These are phyloP conservation scores for Saturnispora besseyi DNA, from an alignment of 805 yeast species.

Conservation along the genomic window DNA sequence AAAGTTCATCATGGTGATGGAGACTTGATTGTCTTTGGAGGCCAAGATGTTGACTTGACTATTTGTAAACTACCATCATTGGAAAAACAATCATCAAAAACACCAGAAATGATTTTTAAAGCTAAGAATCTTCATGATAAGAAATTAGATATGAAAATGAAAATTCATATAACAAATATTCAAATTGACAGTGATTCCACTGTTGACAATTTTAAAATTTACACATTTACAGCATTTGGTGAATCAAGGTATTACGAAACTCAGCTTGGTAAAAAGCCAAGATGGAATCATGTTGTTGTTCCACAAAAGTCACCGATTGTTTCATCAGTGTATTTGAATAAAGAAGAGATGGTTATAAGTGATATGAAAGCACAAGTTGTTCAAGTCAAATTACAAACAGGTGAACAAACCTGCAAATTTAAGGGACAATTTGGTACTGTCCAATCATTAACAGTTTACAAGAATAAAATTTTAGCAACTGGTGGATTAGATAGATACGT, in stretches of 20 bases:
- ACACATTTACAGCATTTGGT: conserved; percentile 67
- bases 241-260: conserved; percentile 71
- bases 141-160: conserved; percentile 69
- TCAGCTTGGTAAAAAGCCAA: conserved; percentile 58
- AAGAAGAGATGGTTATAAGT: conserved; percentile 48
- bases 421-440: conserved; percentile 75
- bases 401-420: conserved; percentile 57
- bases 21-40: conserved; percentile 71
- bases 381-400: conserved; percentile 41
- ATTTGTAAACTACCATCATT: conserved; percentile 29
- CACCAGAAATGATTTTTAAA: conserved; percentile 40
- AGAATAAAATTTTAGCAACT: conserved; percentile 43
- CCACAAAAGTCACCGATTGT: conserved; percentile 17
- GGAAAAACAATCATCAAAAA: conserved; percentile 5
- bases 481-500: conserved; percentile 88
- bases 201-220: conserved; percentile 38
- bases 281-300: conserved; percentile 35
- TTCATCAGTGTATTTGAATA: conserved; percentile 17
- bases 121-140: conserved; percentile 82
- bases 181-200: conserved; percentile 32
- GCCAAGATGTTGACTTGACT: conserved; percentile 69
- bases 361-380: conserved; percentile 65
- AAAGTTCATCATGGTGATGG: conserved; percentile 19
- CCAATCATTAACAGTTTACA: conserved; percentile 28
- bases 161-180: conserved; percentile 66